Conservation (phyloP, 176 grass and related monocot genomes). For the Paspalum notatum region DNA sequence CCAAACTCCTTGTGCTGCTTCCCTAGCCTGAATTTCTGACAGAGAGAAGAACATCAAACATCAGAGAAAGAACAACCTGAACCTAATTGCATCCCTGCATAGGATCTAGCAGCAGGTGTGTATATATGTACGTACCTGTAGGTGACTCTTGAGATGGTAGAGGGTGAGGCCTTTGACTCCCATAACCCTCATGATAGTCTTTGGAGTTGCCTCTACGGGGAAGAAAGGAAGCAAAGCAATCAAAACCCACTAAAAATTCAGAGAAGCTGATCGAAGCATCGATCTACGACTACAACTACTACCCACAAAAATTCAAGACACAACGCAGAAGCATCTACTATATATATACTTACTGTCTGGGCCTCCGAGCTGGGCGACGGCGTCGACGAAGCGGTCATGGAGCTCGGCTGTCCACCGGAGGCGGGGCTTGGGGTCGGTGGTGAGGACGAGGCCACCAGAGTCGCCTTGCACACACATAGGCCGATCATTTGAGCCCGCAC, state of each 20-base stretch:
- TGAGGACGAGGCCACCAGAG: conserved; percentile 94
- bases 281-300: no score
- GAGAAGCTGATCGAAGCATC: no score
- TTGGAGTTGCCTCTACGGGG: conserved; percentile 84
- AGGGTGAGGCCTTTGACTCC: conserved; percentile 97
- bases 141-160: conserved; percentile 96
- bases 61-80: conserved; percentile 29
- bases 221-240: background rate
- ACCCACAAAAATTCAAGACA: background rate
- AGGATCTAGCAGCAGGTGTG: background rate
- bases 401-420: conserved; percentile 96
- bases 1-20: conserved; percentile 97
- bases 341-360: conserved; percentile 64
- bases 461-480: conserved; percentile 79
- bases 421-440: conserved; percentile 97
- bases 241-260: background rate
- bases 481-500: conserved; percentile 64
- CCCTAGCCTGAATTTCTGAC: conserved; percentile 90
- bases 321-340: background rate
- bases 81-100: conserved; percentile 29
- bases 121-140: conserved; percentile 64
- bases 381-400: conserved; percentile 95
- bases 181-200: conserved; percentile 99
- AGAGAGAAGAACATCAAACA: conserved; percentile 14
- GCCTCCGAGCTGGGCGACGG: conserved; percentile 91